These are phyloP conservation scores for Diospyros kaki DNA, from an alignment of 148 eudicot species.

Conservation along the genomic window DNA sequence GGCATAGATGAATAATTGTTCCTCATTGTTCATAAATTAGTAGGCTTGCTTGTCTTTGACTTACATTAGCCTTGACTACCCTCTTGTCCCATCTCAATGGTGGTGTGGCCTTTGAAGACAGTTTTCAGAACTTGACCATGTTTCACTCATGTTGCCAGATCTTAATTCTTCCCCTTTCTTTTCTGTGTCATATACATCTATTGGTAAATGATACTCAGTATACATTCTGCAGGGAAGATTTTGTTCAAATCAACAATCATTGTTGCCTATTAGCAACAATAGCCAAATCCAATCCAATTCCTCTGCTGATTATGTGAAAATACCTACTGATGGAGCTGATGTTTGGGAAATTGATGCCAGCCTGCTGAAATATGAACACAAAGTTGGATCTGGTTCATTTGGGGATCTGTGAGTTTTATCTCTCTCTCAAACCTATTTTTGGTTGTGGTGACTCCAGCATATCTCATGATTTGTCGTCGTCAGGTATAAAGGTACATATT, in stretches of 20 bases:
- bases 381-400: conserved; percentile 55
- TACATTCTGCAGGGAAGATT: conserved; percentile 27
- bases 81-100: background rate
- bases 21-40: background rate
- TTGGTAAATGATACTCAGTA: background rate
- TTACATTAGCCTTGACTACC: background rate
- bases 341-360: conserved; percentile 45
- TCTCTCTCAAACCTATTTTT: background rate
- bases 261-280: conserved; percentile 16
- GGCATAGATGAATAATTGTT: background rate
- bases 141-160: background rate
- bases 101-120: background rate
- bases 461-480: conserved; percentile 14
- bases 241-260: conserved; percentile 20
- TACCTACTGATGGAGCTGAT: conserved; percentile 22
- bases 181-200: conserved; percentile 1
- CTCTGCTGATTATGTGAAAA: conserved; percentile 23
- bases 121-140: background rate
- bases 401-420: conserved; percentile 54
- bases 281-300: conserved; percentile 16
- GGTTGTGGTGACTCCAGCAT: background rate
- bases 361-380: conserved; percentile 33
- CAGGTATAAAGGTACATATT: conserved; percentile 70
- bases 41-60: background rate
- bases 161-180: background rate